Conservation (phyloP, 495 filamentous ascomycete species). For the Neurospora cerealis region DNA sequence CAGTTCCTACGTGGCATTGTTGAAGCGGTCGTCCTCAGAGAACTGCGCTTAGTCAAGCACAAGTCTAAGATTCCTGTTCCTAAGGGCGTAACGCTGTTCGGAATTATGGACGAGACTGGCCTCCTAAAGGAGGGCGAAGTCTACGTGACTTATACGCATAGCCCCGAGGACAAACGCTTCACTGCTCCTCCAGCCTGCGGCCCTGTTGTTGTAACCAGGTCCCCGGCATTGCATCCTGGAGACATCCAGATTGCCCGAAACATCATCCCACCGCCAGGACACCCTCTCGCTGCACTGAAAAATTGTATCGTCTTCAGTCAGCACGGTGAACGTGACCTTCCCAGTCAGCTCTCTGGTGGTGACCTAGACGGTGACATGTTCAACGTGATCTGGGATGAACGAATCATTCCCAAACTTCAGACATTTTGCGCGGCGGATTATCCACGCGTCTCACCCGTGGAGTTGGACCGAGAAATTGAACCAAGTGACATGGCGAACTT, state of each 20-base stretch:
- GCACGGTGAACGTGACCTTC: slow-evolving; percentile 59
- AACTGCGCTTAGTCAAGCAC: slow-evolving; percentile 65
- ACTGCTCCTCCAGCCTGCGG: neutral
- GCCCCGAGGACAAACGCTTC: too few species aligned
- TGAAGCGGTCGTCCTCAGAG: slow-evolving; percentile 52
- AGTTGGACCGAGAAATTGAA: slow-evolving; percentile 46
- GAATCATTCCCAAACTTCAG: slow-evolving; percentile 24
- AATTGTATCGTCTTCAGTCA: slow-evolving; percentile 76
- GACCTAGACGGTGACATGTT: slow-evolving; percentile 78
- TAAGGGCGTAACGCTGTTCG: slow-evolving; percentile 62
- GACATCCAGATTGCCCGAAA: slow-evolving; percentile 59
- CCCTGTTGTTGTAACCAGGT: slow-evolving; percentile 50
- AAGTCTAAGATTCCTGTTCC: slow-evolving; percentile 60
- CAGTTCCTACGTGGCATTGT: slow-evolving; percentile 52
- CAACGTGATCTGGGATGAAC: slow-evolving; percentile 58
- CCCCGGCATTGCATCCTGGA: slow-evolving; percentile 69
- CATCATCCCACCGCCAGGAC: slow-evolving; percentile 41
- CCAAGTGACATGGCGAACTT: slow-evolving; percentile 60
- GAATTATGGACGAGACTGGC: slow-evolving; percentile 75
- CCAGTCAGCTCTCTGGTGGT: slow-evolving; percentile 66
- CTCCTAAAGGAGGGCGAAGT: slow-evolving; percentile 46
- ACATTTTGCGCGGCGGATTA: slow-evolving; percentile 56
- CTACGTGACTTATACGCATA: slow-evolving; percentile 28
- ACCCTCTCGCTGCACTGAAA: slow-evolving; percentile 46
- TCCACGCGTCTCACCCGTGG: slow-evolving; percentile 39